Base-by-base conservation (phyloP, 768 basidiomycete genomes). In the Candolleomyces efflorescens region DNA sequence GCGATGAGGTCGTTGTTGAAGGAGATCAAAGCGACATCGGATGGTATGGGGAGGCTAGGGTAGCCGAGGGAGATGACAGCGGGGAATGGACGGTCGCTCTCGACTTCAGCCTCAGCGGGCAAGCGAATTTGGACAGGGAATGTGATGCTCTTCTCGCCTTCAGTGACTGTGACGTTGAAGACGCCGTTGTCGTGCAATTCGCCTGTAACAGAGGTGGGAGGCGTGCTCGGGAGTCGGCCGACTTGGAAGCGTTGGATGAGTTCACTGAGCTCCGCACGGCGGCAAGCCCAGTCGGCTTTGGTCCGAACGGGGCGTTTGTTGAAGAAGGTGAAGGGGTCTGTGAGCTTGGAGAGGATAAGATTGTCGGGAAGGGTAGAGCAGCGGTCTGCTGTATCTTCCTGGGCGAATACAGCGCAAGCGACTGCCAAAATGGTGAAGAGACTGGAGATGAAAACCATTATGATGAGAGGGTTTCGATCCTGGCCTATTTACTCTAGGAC, bases 1-100 rank as follows among this genome's bases (percentile, higher is more conserved):
- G 78, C 84, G 60, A 85, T 81, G 45, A 78, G 75, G 45, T 77
- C 71, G 68, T 81, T 82, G 67, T 78, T 72, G 73, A 79, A 83
- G 39, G 69, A 78, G 68, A 83, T 75, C 18, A 73, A 59, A 6
- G 80, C 77, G 18, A 76, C 67, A 9, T 69, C 72, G n/a, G 73
- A 58, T 0, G 74, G 73, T 3, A 43, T 13, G 23, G 51, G 57
- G 22, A 53, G 10, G 1, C 15, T 23, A 32, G 13, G 44, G 1
- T 76, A 78, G 3, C 78, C 81, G 52, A 76, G 75, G 1, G 73
- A 81, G 55, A 85, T 83, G 65, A 84, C 67, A 39, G 80, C 74
- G 1, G 82, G 82, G 71, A 73, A 80, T 0, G 80, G 79, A 2
- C 71, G 76, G 15, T 26, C 18, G 13, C 3, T n/a, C n/a, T n/a